Evolutionary conservation across 2,329 filamentous ascomycete genomes (phyloP).

Genomic region (Phialocephala subalpina): DNA sequence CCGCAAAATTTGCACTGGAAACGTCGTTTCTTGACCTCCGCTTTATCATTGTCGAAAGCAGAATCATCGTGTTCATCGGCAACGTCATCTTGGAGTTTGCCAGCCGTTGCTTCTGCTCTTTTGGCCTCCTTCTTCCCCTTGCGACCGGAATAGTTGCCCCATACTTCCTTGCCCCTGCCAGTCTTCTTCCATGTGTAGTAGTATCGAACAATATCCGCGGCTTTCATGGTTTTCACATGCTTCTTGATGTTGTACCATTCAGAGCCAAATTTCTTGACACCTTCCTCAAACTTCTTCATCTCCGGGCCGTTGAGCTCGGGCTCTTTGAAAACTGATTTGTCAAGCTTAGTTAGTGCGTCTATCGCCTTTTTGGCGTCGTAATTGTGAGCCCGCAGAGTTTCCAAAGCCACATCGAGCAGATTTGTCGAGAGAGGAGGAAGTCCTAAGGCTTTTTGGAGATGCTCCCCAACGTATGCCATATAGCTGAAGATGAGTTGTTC

Average conservation of each 20-base stretch:
- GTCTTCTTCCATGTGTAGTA: constrained; percentile 99
- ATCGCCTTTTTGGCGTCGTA: constrained; percentile 79
- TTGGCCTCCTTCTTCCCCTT: constrained; percentile 90
- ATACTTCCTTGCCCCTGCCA: constrained; percentile 82
- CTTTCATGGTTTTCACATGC: constrained; percentile 83
- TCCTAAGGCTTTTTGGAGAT: constrained; percentile 68
- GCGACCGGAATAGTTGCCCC: constrained; percentile 86
- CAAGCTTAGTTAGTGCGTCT: constrained; percentile 70
- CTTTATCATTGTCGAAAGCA: constrained; percentile 89
- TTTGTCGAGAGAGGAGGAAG: constrained; percentile 83
- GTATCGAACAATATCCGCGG: constrained; percentile 85
- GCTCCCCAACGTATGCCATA: constrained; percentile 76
- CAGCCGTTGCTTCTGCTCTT: constrained; percentile 72
- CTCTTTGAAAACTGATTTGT: constrained; percentile 81
- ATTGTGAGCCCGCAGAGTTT: constrained; percentile 74
- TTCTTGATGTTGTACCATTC: constrained; percentile 85
- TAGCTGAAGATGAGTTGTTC: constrained; percentile 75
- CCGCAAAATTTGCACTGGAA: constrained; percentile 96
- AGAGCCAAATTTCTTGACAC: constrained; percentile 87
- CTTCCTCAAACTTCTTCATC: constrained; percentile 91
- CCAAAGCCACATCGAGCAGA: constrained; percentile 82
- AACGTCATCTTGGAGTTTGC: constrained; percentile 88
- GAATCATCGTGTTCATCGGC: constrained; percentile 94
- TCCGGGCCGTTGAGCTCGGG: constrained; percentile 82
- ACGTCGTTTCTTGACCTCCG: constrained; percentile 76